Evolutionary conservation across 1,284 basidiomycete species (phyloP), one percentile per base, ranked within the genome.

Genomic region (Cutaneotrichosporon sp.): DNA sequence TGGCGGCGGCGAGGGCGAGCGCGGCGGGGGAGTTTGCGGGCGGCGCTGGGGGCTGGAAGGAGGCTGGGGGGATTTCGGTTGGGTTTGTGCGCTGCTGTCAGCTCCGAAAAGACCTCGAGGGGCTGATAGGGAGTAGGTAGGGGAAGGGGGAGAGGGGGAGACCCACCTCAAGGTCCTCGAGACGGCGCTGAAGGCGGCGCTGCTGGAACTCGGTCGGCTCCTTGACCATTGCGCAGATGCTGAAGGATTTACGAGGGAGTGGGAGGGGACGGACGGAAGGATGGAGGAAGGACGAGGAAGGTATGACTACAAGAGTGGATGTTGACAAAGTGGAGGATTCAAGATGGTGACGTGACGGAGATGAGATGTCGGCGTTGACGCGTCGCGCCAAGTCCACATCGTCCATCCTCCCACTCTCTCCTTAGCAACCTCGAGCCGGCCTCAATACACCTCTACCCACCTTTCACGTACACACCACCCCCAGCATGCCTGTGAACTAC

Each of bases 141-240:
- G 2, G 18, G 4, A 7, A 27, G 29, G 25, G n/a, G n/a, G n/a
- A n/a, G 43, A 20, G 5, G 8, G 29, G 29, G 29, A 9, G 4
- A 64, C 74, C 47, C 55, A 77, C 77, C 69, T 79, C 78, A n/a
- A 79, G 69, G 22, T 79, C 78, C 16, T 78, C 78, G 6, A 79
- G 64, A 7, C 69, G 64, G 18, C 76, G 63, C 47, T 73, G 66
- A 1, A 75, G 50, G 13, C 76, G 59, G 10, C 78, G 62, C 14
- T 62, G 56, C 50, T 72, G 73, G 55, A 77, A 78, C 27, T 79
- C 78, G 5, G 63, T 64, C n/a, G 72, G 34, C 8, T 68, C 72
- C n/a, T 59, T 59, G 29, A 56, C 53, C 57, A 62, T 59, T 24
- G 3, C 9, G 34, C 34, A n/a, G n/a, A n/a, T n/a, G n/a, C n/a